Conservation (phyloP, 73 alveolate genomes). For the Durusdinium trenchii region DNA sequence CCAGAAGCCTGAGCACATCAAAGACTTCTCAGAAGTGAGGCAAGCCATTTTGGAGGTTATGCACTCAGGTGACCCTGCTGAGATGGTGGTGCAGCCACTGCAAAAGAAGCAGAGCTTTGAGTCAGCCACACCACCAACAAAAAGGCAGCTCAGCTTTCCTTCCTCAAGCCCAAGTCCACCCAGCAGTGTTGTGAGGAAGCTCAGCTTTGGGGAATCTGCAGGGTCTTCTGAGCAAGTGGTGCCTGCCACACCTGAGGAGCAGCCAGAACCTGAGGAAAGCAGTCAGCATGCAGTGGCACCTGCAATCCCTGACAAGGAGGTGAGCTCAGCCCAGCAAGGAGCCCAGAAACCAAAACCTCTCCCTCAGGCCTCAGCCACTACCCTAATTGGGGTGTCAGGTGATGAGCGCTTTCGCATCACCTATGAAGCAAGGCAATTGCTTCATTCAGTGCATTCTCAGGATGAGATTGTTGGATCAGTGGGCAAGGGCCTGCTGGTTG, state of each 20-base stretch:
- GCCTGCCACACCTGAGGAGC: background rate
- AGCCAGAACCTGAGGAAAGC: background rate
- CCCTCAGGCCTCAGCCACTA: background rate
- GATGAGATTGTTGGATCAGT: background rate
- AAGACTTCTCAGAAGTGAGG: background rate
- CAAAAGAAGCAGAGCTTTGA: background rate
- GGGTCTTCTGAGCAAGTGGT: background rate
- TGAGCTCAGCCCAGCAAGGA: too few species aligned
- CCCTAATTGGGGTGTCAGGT: background rate
- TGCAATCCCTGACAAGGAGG: too few species aligned
- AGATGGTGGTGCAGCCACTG: background rate
- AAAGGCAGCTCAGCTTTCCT: background rate
- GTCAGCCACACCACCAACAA: background rate
- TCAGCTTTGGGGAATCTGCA: background rate
- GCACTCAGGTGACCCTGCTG: background rate
- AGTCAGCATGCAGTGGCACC: background rate
- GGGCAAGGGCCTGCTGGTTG: conserved; percentile 18
- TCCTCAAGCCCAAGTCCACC: too few species aligned
- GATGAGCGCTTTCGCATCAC: conserved; percentile 12
- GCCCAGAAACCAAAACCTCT: too few species aligned
- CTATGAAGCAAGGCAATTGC: conserved; percentile 11
- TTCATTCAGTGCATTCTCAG: background rate
- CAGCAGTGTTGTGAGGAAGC: background rate
- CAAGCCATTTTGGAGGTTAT: background rate
- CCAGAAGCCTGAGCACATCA: background rate